Percentiles rank a stretch among this genome's conserved stretches.
Evolutionary conservation across 345 rosid species (phyloP).

Genomic region (Lepidium didymum): DNA sequence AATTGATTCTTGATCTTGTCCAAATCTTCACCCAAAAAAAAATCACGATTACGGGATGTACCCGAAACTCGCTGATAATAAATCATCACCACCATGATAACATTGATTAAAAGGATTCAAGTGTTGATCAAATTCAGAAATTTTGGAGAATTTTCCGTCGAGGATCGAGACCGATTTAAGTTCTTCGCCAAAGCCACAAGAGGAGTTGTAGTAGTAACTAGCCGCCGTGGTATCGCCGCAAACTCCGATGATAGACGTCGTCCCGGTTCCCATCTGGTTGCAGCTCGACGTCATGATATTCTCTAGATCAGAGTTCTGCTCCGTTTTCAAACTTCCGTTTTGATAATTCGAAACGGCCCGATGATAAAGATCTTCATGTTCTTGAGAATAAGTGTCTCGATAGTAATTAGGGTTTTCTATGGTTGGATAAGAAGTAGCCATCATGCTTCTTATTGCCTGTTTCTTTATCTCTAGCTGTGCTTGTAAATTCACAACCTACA

Average conservation of each 20-base stretch:
- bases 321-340: background rate
- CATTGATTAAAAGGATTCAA: constrained; percentile 1
- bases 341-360: background rate
- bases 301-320: background rate
- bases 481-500: constrained; percentile 18
- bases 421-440: background rate
- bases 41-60: constrained; percentile 2
- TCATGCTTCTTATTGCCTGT: constrained; percentile 14
- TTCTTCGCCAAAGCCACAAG: background rate
- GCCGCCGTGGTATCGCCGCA: background rate
- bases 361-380: background rate
- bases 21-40: background rate
- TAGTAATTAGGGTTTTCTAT: background rate
- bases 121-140: constrained; percentile 12
- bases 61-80: background rate
- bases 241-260: background rate
- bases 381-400: background rate
- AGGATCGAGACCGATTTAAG: background rate
- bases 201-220: background rate
- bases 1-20: background rate
- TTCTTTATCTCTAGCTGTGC: constrained; percentile 11
- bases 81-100: background rate
- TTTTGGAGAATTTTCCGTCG: background rate
- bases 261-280: background rate
- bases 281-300: background rate